Base-by-base conservation (phyloP, 2,329 filamentous ascomycete genomes). In the Beauveria asiatica region DNA sequence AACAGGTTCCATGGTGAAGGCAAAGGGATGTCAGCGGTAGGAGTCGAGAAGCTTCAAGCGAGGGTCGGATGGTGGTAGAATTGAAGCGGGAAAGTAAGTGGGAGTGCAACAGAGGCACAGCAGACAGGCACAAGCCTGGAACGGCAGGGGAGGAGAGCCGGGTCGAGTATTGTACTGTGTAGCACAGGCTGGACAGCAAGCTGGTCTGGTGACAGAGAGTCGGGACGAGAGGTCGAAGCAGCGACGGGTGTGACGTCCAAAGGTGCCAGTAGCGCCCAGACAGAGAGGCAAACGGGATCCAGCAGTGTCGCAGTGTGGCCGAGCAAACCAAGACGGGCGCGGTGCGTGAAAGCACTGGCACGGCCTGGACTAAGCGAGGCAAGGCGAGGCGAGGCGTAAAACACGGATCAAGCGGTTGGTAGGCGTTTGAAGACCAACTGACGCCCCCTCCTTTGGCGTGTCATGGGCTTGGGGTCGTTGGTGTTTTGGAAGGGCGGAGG, bases 1-100 rank as follows among this genome's bases (percentile, higher is more conserved):
- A 68, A 87, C 84, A 61, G 84, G 83, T 73, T 87, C 84, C 84
- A 87, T 87, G 66, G 67, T 42, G 39, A 17, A 6, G 39, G 8
- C 6, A 3, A 16, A 42, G 45, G 45, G 17, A n/a, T 21, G 37
- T 41, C 21, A 21, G 25, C 19, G 39, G 39, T 23, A 33, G 33
- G 8, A 50, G 25, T 10, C 21, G 37, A 30, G 33, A 21, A 30
- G 33, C 17, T 39, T 17, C 1, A 41, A 37, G 10, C 30, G 13
- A 42, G 11, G 21, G 44, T 27, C 9, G 16, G 30, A 17, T 19
- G 11, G 30, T 19, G 19, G 19, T 16, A 10, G 23, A 17, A 30
- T 46, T 42, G 55, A 49, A 30, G 37, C 17, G 33, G 33, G 27
- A 11, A 37, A 30, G 45, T 41, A 50, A 49, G 33, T 50, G 10